These are phyloP conservation scores for Sedum album DNA, from an alignment of 164 flowering plant genomes.

Conservation along the genomic window DNA sequence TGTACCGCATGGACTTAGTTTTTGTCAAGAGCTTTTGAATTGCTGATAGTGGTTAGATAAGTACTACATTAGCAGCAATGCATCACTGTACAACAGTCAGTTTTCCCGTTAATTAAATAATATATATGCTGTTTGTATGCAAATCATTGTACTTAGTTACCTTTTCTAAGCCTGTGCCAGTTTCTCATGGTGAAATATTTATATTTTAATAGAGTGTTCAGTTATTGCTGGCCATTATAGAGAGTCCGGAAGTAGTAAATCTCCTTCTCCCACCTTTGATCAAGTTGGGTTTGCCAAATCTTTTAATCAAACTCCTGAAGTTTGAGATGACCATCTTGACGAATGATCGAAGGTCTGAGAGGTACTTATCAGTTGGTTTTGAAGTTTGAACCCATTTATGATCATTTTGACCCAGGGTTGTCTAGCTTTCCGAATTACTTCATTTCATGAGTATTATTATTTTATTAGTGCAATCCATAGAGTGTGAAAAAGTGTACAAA, in stretches of 20 bases:
- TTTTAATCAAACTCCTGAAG: slow-evolving; percentile 53
- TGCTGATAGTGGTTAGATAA: not conserved
- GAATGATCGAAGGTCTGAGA: slow-evolving; percentile 50
- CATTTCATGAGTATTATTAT: no score
- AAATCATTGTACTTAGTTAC: not conserved
- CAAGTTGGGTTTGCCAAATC: slow-evolving; percentile 53
- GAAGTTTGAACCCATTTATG: not conserved
- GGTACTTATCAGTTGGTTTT: slow-evolving; percentile 30
- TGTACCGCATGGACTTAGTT: not conserved
- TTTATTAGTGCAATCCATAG: no score
- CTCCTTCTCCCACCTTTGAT: slow-evolving; percentile 54
- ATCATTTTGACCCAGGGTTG: not conserved
- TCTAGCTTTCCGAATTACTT: no score
- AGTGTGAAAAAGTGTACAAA: no score
- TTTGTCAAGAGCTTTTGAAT: not conserved
- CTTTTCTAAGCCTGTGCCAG: not conserved
- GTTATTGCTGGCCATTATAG: slow-evolving; percentile 49
- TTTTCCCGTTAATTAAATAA: not conserved
- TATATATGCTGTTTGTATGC: not conserved
- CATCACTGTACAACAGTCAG: not conserved
- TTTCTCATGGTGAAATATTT: slow-evolving; percentile 14
- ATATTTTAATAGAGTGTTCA: slow-evolving; percentile 43
- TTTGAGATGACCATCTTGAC: slow-evolving; percentile 53
- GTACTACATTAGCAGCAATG: not conserved
- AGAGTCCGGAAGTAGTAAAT: slow-evolving; percentile 33